Conservation (phyloP, 305 asterid genomes). For the Fraxinus paxiana region DNA sequence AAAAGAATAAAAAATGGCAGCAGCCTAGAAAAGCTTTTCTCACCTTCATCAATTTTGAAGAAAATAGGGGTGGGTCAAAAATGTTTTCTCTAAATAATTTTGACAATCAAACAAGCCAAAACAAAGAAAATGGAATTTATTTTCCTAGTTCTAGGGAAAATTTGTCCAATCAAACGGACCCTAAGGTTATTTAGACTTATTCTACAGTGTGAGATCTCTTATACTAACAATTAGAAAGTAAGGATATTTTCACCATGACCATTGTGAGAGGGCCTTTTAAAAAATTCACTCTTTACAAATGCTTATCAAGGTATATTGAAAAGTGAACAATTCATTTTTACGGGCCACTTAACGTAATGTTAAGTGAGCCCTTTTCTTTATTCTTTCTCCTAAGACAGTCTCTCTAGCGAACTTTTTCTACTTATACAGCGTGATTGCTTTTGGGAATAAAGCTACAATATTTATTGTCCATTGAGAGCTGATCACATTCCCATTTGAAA, state of each 20-base stretch:
- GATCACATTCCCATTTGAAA: not conserved
- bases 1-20: too few relatives aligned
- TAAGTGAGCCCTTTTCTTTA: not conserved
- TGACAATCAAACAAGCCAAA: too few relatives aligned
- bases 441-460: not conserved
- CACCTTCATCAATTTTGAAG: too few relatives aligned
- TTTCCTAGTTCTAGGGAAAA: too few relatives aligned
- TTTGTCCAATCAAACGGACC: too few relatives aligned
- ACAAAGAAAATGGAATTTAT: too few relatives aligned
- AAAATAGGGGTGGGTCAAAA: too few relatives aligned
- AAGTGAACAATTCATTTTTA: not conserved
- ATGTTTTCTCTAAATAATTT: too few relatives aligned
- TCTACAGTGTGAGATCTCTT: not conserved
- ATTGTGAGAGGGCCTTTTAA: not conserved
- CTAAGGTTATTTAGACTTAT: not conserved
- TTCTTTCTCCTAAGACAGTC: not conserved
- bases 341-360: not conserved
- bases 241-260: not conserved
- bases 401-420: not conserved
- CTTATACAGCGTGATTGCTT: not conserved
- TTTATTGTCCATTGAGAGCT: not conserved
- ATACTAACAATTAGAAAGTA: not conserved
- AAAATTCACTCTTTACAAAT: not conserved
- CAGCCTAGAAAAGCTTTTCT: too few relatives aligned
- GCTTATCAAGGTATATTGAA: not conserved